These are phyloP conservation scores for Pleurotus platypus DNA, from an alignment of 768 basidiomycete species.

Conservation along the genomic window DNA sequence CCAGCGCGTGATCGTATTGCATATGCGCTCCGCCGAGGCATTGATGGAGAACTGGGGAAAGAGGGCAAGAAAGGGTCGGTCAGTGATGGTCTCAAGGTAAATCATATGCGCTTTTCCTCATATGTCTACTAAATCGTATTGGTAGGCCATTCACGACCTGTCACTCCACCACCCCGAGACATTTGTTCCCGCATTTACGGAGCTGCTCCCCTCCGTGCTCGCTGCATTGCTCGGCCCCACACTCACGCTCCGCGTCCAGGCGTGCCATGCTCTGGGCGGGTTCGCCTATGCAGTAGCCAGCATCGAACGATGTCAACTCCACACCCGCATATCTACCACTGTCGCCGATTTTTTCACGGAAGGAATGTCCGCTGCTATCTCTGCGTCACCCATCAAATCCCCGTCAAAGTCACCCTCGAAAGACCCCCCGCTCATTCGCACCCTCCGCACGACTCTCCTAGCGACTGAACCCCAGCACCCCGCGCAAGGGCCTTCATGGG, in stretches of 20 bases:
- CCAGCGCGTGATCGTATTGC: slow-evolving; percentile 68
- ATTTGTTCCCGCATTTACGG: slow-evolving; percentile 66
- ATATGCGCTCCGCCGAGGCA: slow-evolving; percentile 67
- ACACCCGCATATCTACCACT: slow-evolving; percentile 48
- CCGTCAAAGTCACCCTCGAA: slow-evolving; percentile 22
- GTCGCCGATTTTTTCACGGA: slow-evolving; percentile 46
- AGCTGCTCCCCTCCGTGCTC: slow-evolving; percentile 56
- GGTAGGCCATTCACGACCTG: slow-evolving; percentile 71
- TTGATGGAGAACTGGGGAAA: slow-evolving; percentile 82
- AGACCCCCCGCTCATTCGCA: slow-evolving; percentile 58
- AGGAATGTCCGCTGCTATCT: slow-evolving; percentile 18
- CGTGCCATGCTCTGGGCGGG: slow-evolving; percentile 73
- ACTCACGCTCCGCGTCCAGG: slow-evolving; percentile 62
- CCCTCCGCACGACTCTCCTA: slow-evolving; percentile 60
- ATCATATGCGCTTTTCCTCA: slow-evolving; percentile 23
- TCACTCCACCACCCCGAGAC: slow-evolving; percentile 56
- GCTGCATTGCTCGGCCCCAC: slow-evolving; percentile 62
- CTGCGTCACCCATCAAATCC: slow-evolving; percentile 34
- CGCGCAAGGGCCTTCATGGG: slow-evolving; percentile 81
- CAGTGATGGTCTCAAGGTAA: slow-evolving; percentile 70
- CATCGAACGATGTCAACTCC: slow-evolving; percentile 43
- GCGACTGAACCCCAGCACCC: slow-evolving; percentile 52
- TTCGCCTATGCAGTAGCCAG: slow-evolving; percentile 52
- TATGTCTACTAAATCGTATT: slow-evolving; percentile 9
- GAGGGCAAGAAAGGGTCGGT: slow-evolving; percentile 86